Base-by-base conservation (phyloP, 768 basidiomycete species). In the Leccinum obscurum region DNA sequence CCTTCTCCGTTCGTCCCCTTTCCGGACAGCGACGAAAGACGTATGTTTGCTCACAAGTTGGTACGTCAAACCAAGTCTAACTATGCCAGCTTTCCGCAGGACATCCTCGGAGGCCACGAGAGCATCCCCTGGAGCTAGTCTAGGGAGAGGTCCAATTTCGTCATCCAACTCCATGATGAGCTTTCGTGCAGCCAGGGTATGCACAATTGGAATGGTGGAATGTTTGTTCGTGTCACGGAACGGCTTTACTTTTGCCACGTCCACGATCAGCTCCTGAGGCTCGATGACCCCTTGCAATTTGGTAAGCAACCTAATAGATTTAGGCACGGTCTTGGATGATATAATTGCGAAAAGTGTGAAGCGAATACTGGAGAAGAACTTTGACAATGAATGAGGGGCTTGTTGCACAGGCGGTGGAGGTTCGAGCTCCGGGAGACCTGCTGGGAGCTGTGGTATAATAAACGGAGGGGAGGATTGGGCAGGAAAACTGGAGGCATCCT, bases 1-100 rank as follows among this genome's bases (percentile, higher is more conserved):
- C 54, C 72, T 64, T 26, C 26, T 26, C 35, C 37, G 60, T 52
- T 66, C 74, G 3, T 56, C 65, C n/a, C 72, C 76, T 39, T 60
- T 66, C 57, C 83, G 81, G 2, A 83, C 73, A 1, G 83, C 85
- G 49, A 88, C 73, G 64, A 87, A 88, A 2, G 83, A 84, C 0
- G 86, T 88, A 59, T 80, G 69, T 44, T 66, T 65, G 67, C 81
- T 86, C 1, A 76, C 79, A 50, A 88, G 76, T 58, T 81, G 80
- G 61, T 86, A 86, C 32, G 69, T 69, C 60, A 77, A 70, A 6
- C 83, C 85, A 2, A 87, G 75, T 39, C 77, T 75, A 11, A 85
- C 68, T 32, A 86, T 82, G 2, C 77, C 75, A 3, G 80, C 80
- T 67, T 75, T 80, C 26, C 74, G 74, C 30, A 78, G 66, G 24